Base-by-base conservation (phyloP, 805 yeast species). In the Tetrapisispora namnaoensis region DNA sequence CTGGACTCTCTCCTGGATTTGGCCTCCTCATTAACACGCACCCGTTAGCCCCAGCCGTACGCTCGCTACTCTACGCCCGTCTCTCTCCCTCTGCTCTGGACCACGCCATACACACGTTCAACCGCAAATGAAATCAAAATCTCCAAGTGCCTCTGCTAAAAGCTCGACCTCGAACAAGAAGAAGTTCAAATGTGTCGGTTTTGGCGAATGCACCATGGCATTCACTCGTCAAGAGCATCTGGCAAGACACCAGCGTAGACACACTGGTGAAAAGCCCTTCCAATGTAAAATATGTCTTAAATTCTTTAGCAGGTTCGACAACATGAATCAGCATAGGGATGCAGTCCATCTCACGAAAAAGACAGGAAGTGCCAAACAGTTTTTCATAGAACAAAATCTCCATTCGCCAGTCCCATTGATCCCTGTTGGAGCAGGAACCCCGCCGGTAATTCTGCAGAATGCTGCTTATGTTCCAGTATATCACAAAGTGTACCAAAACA, bases 231-330 rank as follows among this genome's bases (percentile, higher is more conserved):
- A 91, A 11, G 96, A 90, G 63, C 96, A 90, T 66, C 74, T 89
- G 56, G 95, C 95, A 2, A 73, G 97, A 51, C 97, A 89, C 69
- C 83, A 88, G 48, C 71, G 96, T 50, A 89, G 89, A 58, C 97
- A 89, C 63, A 90, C 96, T 1, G 96, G 96, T 37, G 97, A 89
- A 65, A 72, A 95, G 49, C 97, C 97, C 2, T 89, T 87, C 63
- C 79, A 84, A 45, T 89, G 97, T 65, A 83, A 82, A 39, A 84
- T 83, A 63, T 86, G 95, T 63, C 72, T 80, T 38, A 80, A 89
- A 59, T 76, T 79, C 60, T 89, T 89, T 61, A 81, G 89, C n/a
- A 74, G 97, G 44, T 69, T 89, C 51, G 97, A 90, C 66, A 90
- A 90, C 63, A 73, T 90, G 54, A 75, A 96, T 51, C 97, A 90